Base-by-base conservation (phyloP, 257 asterid genomes). In the Salvia splendens region DNA sequence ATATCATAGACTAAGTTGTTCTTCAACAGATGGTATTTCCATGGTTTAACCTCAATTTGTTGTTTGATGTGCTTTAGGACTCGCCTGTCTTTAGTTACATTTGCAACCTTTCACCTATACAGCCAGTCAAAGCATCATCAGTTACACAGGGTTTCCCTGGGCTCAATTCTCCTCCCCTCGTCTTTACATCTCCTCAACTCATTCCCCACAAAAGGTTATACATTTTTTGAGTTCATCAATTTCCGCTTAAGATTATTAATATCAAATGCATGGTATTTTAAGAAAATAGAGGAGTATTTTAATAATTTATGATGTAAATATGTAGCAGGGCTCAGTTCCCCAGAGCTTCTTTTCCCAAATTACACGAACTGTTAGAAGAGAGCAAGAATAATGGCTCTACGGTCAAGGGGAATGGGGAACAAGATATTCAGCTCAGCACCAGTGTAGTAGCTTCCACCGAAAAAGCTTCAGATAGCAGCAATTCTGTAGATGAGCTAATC, bases 61-160 rank as follows among this genome's bases (percentile, higher is more conserved):
- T 54, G 71, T 47, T 72, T 72, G 45, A 54, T 72, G 71, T 58
- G 20, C 57, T 54, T 46, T 72, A 72, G 77, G 77, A 72, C 59
- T 72, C 77, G 5, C 72, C 77, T n/a, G 62, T 72, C 36, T 72
- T 72, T 65, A 72, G 67, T 57, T 72, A 64, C 67, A 35, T 72
- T 30, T 64, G 72, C 72, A 72, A 72, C 55, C 77, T 72, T 56
- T 72, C 77, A 56, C 77, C 77, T 36, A 72, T 72, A 47, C 77
- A 65, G 42, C 61, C 65, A 40, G 67, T 57, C 38, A 72, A 64
- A 56, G 72, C 67, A 47, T 36, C 77, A 46, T 47, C 77, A 64
- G 77, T 72, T 65, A 47, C 72, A 36, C 77, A 56, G 51, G 72
- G 54, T 36, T 72, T 72, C 55, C 67, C 67, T 2, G 77, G 65